Evolutionary conservation across 192 early-diverging fungal genomes (phyloP).

Genomic region (Backusella westeae): DNA sequence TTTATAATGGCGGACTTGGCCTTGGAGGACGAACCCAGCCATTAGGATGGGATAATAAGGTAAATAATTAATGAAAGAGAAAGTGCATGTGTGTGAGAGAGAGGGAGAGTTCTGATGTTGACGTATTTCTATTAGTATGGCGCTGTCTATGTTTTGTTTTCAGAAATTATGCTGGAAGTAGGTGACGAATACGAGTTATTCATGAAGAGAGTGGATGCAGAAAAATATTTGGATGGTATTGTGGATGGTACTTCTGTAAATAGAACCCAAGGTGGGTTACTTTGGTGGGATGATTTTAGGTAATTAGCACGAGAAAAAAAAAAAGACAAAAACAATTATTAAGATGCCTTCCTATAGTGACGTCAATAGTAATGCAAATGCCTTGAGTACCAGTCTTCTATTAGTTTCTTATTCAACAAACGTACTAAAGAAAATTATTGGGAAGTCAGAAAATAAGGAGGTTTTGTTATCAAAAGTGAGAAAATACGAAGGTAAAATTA

Average conservation of each 20-base stretch:
- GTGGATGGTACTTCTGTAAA: conserved; percentile 5
- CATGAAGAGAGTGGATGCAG: conserved; percentile 27
- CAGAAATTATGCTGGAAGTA: conserved; percentile 23
- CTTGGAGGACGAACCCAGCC: conserved; percentile 14
- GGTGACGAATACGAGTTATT: background rate
- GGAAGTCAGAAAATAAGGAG: conserved; percentile 14
- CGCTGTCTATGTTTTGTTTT: conserved; percentile 42
- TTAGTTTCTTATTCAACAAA: conserved; percentile 18
- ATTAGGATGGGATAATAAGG: conserved; percentile 51
- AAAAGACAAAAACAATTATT: background rate
- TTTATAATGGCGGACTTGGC: conserved; percentile 35
- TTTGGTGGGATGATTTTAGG: conserved; percentile 28
- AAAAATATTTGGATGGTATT: conserved; percentile 34
- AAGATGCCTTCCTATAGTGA: background rate
- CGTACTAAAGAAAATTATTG: conserved; percentile 31
- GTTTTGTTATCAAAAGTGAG: conserved; percentile 5
- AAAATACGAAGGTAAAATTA: conserved; percentile 10
- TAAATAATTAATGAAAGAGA: background rate
- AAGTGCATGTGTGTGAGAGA: background rate
- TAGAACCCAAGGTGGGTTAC: conserved; percentile 40
- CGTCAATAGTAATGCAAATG: background rate
- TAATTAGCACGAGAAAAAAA: conserved; percentile 4
- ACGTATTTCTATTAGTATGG: conserved; percentile 22
- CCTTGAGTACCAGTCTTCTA: conserved; percentile 10
- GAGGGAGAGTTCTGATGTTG: background rate